Percentiles rank a stretch among this genome's conserved stretches.
phyloP scores from a whole-genome alignment of 768 basidiomycete genomes.

The Mycena pura region DNA sequence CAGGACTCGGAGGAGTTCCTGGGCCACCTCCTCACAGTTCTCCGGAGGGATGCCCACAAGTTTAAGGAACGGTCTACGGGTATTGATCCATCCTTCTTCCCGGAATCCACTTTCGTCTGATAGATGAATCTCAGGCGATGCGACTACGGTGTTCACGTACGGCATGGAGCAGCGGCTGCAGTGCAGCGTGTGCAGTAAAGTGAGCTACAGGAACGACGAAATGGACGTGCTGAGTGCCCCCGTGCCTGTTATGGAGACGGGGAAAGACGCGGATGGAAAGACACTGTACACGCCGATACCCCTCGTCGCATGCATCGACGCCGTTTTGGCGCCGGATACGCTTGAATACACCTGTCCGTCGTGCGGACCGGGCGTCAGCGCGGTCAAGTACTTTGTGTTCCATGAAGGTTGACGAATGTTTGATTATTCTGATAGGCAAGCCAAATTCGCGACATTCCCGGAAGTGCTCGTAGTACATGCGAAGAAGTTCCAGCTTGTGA shows the following conservation, averaged over 20 bases:
- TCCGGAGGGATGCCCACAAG: slow-evolving; percentile 72
- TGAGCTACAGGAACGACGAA: slow-evolving; percentile 81
- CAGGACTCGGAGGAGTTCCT: slow-evolving; percentile 98
- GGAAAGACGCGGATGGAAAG: slow-evolving; percentile 66
- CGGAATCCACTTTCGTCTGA: slow-evolving; percentile 1
- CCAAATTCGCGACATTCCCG: slow-evolving; percentile 86
- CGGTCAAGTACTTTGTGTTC: slow-evolving; percentile 66
- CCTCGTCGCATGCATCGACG: slow-evolving; percentile 66
- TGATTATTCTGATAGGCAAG: slow-evolving; percentile 64
- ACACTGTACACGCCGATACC: slow-evolving; percentile 65
- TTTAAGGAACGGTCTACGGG: slow-evolving; percentile 43
- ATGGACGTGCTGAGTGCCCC: slow-evolving; percentile 82
- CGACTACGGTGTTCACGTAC: slow-evolving; percentile 81
- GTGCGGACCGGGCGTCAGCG: slow-evolving; percentile 73
- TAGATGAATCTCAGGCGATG: slow-evolving; percentile 45
- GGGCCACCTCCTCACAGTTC: slow-evolving; percentile 73
- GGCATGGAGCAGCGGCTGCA: slow-evolving; percentile 88
- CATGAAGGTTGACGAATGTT: background rate
- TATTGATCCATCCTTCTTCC: background rate
- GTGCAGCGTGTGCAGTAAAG: slow-evolving; percentile 78
- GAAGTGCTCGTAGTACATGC: slow-evolving; percentile 88
- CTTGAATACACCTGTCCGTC: slow-evolving; percentile 84
- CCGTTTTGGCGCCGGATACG: slow-evolving; percentile 62
- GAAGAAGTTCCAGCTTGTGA: slow-evolving; percentile 92
- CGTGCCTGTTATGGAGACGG: slow-evolving; percentile 70